A percentile compares a stretch with the other conserved stretches of the same genome.
phyloP scores from a whole-genome alignment of 2,329 filamentous ascomycete species.

The Pseudogymnoascus sp. region DNA sequence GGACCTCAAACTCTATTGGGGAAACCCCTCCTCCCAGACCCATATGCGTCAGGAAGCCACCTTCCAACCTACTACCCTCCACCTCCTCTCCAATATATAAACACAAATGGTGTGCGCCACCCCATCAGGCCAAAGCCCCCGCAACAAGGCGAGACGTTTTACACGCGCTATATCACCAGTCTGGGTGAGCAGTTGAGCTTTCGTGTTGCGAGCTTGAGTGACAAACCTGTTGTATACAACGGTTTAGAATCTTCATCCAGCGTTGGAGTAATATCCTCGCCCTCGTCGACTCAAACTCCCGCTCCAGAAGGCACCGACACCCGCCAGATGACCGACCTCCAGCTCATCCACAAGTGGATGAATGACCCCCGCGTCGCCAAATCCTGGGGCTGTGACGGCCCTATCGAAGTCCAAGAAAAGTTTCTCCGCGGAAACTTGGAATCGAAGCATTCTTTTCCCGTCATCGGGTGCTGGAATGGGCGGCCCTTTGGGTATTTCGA shows the following conservation, averaged over 20 bases:
- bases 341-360: slow-evolving; percentile 81
- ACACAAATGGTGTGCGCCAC: slow-evolving; percentile 72
- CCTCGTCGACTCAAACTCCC: slow-evolving; percentile 41
- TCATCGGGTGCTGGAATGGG: slow-evolving; percentile 88
- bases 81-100: slow-evolving; percentile 69
- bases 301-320: slow-evolving; percentile 19
- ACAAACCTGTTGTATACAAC: slow-evolving; percentile 54
- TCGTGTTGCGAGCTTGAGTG: slow-evolving; percentile 67
- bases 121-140: slow-evolving; percentile 83
- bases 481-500: slow-evolving; percentile 97
- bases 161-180: slow-evolving; percentile 77
- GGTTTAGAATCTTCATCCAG: slow-evolving; percentile 41
- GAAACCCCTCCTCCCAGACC: slow-evolving; percentile 39
- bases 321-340: slow-evolving; percentile 43
- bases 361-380: slow-evolving; percentile 71
- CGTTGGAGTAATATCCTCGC: slow-evolving; percentile 29
- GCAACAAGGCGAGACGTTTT: slow-evolving; percentile 84
- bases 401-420: slow-evolving; percentile 47
- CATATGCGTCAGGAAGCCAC: slow-evolving; percentile 75
- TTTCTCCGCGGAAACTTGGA: slow-evolving; percentile 62
- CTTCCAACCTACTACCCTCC: slow-evolving; percentile 89
- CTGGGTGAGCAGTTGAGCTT: slow-evolving; percentile 81
- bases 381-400: slow-evolving; percentile 72
- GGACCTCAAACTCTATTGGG: slow-evolving; percentile 25
- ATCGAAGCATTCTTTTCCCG: slow-evolving; percentile 74